A percentile compares a stretch with the other conserved stretches of the same genome.
These are phyloP conservation scores for Umbelopsis sp. DNA, from an alignment of 192 early-diverging fungal genomes.

Conservation along the genomic window DNA sequence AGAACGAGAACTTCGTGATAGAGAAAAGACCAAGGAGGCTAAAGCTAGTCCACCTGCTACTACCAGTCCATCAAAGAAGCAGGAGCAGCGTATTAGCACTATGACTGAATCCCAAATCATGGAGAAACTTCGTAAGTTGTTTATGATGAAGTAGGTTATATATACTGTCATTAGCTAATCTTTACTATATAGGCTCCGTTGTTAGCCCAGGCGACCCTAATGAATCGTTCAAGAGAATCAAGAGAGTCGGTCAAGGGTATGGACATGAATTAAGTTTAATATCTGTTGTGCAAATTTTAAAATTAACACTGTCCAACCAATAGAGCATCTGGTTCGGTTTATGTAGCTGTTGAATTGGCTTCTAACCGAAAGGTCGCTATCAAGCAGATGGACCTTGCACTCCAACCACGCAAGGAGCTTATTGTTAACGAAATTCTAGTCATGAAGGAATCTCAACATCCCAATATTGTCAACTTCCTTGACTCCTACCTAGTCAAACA, in stretches of 20 bases:
- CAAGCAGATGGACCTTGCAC: slow-evolving; percentile 90
- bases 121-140: slow-evolving; percentile 75
- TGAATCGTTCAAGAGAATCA: slow-evolving; percentile 87
- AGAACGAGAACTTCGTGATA: slow-evolving; percentile 19
- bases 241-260: slow-evolving; percentile 96
- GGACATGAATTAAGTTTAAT: slow-evolving; percentile 6
- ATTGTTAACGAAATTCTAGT: slow-evolving; percentile 92
- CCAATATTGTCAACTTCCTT: slow-evolving; percentile 98
- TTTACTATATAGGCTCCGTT: slow-evolving; percentile 66
- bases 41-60: slow-evolving; percentile 29
- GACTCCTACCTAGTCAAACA: slow-evolving; percentile 89
- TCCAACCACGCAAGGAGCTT: slow-evolving; percentile 89
- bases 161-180: slow-evolving; percentile 23
- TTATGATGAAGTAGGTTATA: slow-evolving; percentile 5
- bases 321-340: slow-evolving; percentile 96
- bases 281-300: not conserved
- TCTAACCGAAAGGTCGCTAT: slow-evolving; percentile 84
- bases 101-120: slow-evolving; percentile 97
- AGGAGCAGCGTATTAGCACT: slow-evolving; percentile 82
- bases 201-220: slow-evolving; percentile 92
- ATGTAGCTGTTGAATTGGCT: slow-evolving; percentile 78
- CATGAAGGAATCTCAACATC: slow-evolving; percentile 92
- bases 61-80: slow-evolving; percentile 59
- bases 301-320: not conserved
- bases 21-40: slow-evolving; percentile 31